Conservation (phyloP, 306 rosid genomes). For the Astragalus glycyphyllos region DNA sequence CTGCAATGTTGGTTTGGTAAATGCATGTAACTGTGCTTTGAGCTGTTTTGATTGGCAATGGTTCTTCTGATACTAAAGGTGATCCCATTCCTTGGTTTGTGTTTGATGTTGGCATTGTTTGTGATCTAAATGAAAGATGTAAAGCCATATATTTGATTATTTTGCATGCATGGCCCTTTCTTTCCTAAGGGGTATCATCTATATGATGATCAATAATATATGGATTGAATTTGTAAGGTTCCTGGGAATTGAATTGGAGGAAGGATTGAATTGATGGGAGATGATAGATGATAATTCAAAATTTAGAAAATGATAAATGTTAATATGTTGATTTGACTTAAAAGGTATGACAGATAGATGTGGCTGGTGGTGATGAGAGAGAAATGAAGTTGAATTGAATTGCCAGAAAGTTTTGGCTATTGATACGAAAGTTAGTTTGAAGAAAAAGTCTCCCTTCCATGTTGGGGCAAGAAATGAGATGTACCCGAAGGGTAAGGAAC, state of each 20-base stretch:
- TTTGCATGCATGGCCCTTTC: constrained; percentile 21
- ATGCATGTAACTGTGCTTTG: constrained; percentile 84
- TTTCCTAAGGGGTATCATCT: not conserved
- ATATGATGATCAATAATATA: too few species aligned
- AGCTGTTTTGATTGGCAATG: constrained; percentile 56
- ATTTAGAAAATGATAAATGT: too few species aligned
- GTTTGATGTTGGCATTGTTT: constrained; percentile 50
- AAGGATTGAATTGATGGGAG: not conserved
- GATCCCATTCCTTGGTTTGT: constrained; percentile 39
- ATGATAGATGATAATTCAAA: not conserved
- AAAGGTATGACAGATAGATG: not conserved
- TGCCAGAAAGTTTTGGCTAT: constrained; percentile 16
- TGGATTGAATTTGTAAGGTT: too few species aligned
- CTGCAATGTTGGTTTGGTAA: constrained; percentile 65
- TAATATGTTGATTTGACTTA: too few species aligned
- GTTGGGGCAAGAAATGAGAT: constrained; percentile 42
- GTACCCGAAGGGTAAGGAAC: constrained; percentile 49
- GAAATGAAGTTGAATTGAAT: not conserved
- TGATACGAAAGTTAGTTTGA: constrained; percentile 31
- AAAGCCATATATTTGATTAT: constrained; percentile 50
- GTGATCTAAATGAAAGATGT: constrained; percentile 57
- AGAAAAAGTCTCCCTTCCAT: constrained; percentile 46
- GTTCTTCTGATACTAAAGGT: constrained; percentile 62
- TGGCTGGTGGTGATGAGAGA: not conserved
- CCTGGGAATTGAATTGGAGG: not conserved